phyloP scores from a whole-genome alignment of 2,329 filamentous ascomycete species.

The Pseudogymnoascus sp. region DNA sequence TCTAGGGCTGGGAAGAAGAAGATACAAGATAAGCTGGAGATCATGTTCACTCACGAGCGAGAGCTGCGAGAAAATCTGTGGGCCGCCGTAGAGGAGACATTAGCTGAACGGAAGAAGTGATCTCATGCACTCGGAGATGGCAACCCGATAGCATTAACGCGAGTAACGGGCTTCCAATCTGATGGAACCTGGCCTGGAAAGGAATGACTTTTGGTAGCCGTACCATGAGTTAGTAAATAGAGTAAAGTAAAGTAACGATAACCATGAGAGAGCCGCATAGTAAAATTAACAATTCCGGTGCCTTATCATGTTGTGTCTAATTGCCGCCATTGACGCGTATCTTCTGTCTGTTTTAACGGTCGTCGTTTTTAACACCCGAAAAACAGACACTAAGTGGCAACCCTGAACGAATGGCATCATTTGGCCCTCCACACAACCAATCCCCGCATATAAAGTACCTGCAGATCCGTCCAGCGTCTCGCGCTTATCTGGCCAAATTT shows the following conservation, averaged over 20 bases:
- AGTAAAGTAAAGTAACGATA: background rate
- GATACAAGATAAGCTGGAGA: conserved; percentile 48
- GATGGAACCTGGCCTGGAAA: background rate
- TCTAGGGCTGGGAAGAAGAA: conserved; percentile 45
- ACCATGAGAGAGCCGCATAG: background rate
- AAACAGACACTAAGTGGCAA: conserved; percentile 1
- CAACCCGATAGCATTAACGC: background rate
- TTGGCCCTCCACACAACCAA: background rate
- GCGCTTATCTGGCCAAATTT: conserved; percentile 6
- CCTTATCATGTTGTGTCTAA: background rate
- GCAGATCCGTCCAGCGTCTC: background rate
- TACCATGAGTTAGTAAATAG: background rate
- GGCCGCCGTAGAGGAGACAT: conserved; percentile 50
- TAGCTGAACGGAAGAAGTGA: conserved; percentile 1
- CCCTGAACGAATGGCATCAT: conserved; percentile 7
- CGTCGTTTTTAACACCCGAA: conserved; percentile 4
- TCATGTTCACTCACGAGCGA: conserved; percentile 52
- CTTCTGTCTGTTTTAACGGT: background rate
- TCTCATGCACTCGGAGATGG: background rate
- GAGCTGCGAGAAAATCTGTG: conserved; percentile 54
- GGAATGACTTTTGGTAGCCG: background rate
- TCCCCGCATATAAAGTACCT: conserved; percentile 4
- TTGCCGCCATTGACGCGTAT: background rate
- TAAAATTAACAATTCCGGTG: background rate
- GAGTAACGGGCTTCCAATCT: background rate